phyloP scores from a whole-genome alignment of 2,329 filamentous ascomycete genomes.

The Coniella vitis region DNA sequence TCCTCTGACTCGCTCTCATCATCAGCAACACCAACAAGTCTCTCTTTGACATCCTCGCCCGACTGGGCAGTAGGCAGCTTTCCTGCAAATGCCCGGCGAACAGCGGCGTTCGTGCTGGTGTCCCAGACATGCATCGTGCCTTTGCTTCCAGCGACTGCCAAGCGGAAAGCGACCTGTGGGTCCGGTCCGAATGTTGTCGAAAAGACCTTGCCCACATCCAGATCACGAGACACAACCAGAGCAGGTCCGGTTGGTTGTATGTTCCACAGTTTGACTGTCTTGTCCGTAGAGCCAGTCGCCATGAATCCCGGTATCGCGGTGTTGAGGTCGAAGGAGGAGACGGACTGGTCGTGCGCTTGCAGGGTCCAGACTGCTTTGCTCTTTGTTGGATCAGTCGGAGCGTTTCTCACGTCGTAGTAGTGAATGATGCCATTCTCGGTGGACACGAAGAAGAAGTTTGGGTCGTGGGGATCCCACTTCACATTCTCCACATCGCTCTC shows the following conservation, averaged over 20 bases:
- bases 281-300: conserved; percentile 88
- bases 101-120: conserved; percentile 83
- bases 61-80: conserved; percentile 52
- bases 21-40: conserved; percentile 66
- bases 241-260: conserved; percentile 72
- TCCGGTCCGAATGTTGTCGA: conserved; percentile 87
- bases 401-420: conserved; percentile 79
- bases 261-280: conserved; percentile 96
- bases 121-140: conserved; percentile 93
- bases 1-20: conserved; percentile 58
- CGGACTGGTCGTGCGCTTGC: conserved; percentile 88
- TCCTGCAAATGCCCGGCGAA: conserved; percentile 75
- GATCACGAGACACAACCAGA: conserved; percentile 84
- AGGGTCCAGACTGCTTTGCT: conserved; percentile 90
- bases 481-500: conserved; percentile 93
- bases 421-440: conserved; percentile 90
- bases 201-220: conserved; percentile 94
- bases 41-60: conserved; percentile 63
- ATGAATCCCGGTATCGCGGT: conserved; percentile 83
- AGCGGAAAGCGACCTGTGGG: conserved; percentile 79
- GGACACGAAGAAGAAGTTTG: conserved; percentile 90
- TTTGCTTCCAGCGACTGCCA: conserved; percentile 92
- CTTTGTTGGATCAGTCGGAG: conserved; percentile 62
- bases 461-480: conserved; percentile 86
- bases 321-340: conserved; percentile 92